Base-by-base conservation (phyloP, 306 rosid genomes). In the Bauhinia variegata region DNA sequence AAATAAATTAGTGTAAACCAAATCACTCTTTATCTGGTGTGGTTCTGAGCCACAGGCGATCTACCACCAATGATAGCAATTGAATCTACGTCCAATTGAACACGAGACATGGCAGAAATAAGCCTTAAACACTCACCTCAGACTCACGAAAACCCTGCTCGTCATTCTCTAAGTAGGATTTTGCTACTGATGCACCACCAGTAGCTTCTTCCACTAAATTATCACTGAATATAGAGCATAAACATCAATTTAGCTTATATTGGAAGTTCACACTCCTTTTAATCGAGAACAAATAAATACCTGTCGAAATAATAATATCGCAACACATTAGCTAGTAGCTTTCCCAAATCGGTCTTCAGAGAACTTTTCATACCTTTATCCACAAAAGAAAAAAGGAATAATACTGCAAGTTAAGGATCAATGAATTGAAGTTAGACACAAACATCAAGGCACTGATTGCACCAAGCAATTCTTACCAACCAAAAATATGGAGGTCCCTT, bases 241-340 rank as follows among this genome's bases (percentile, higher is more conserved):
- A 75, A 54, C 48, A 46, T 74, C n/a, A 55, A 31, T 75, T 78
- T 43, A 62, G 75, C 71, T 17, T 42, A 68, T 46, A 38, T 54
- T 6, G 3, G 28, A 2, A 54, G 70, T 41, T 73, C 59, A 1
- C 2, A 23, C 28, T 44, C 70, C 7, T 13, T 63, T 61, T 58
- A 63, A 41, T 10, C 4, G 19, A 65, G 31, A 68, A 47, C 15
- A 53, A 52, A 48, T 3, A 41, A 19, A 33, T 81, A 88, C 97
- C 99, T 93, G 82, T 93, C 97, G 48, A 93, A 90, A 83, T 90
- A 90, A 80, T 90, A 93, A 76, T 90, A 93, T 55, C 92, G 75
- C 67, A 93, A 79, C 33, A 64, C 58, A 37, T 88, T 88, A n/a
- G 99, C 99, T 11, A 93, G 85, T 52, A 78, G 82, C 69, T 79